A percentile compares a stretch with the other conserved stretches of the same genome.
Evolutionary conservation across 2,329 filamentous ascomycete genomes (phyloP).

Genomic region (Monilinia polystroma): DNA sequence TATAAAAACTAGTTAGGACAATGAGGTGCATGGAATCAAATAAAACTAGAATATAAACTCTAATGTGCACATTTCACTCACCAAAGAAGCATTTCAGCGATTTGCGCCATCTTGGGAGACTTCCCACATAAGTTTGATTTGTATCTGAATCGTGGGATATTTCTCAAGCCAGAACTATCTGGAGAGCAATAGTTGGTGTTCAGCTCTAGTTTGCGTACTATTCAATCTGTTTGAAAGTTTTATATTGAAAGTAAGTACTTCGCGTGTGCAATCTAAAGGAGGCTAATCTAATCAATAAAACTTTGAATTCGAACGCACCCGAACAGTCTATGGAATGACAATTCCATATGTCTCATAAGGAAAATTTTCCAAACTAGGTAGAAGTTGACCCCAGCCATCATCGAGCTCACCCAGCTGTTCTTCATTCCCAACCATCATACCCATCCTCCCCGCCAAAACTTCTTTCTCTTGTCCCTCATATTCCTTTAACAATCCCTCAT

Average conservation of each 20-base stretch:
- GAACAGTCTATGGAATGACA: conserved; percentile 28
- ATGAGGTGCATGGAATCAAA: background rate
- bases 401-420: conserved; percentile 61
- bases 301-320: background rate
- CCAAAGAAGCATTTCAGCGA: no score
- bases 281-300: background rate
- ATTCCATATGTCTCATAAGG: conserved; percentile 62
- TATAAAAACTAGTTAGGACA: background rate
- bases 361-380: conserved; percentile 52
- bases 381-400: conserved; percentile 61
- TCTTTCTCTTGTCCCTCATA: conserved; percentile 74
- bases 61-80: background rate
- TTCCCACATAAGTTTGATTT: no score
- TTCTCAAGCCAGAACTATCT: no score
- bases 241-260: no score
- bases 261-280: background rate
- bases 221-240: no score
- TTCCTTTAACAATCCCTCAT: conserved; percentile 72
- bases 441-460: conserved; percentile 77
- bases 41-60: background rate
- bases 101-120: no score
- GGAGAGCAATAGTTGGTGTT: no score
- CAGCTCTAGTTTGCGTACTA: no score
- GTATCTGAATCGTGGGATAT: no score
- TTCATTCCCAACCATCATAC: conserved; percentile 42